Evolutionary conservation across 371 early-diverging fungal species (phyloP), one percentile per base, ranked within the genome.

Genomic region (Vavraia culicis): DNA sequence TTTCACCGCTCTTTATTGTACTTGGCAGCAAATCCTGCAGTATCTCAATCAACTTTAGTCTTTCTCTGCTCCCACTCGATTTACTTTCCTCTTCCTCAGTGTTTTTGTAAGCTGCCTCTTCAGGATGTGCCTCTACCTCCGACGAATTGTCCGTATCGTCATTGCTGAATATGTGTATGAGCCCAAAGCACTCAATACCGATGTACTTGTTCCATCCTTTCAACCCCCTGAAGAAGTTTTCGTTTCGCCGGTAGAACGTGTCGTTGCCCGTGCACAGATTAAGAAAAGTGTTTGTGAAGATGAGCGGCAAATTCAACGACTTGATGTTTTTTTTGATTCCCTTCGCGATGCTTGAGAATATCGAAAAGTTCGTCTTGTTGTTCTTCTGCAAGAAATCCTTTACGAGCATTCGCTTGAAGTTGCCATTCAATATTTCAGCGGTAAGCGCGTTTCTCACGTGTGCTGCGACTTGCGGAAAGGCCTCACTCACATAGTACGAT

Each of bases 141-240:
- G n/a, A n/a, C n/a, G n/a, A n/a, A n/a, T n/a, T n/a, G n/a, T 49
- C 46, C 55, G 44, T 46, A 7, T 49, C 51, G 42, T 58, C 52
- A 19, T 46, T 38, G 32, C 56, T 58, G 13, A 52, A 50, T 58
- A 80, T 82, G 72, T 98, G 96, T 52, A 98, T 90, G 15, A 93
- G 89, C 54, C 96, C 96, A 48, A 95, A 72, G n/a, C 83, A 82
- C 2, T 94, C 89, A 3, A 90, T 85, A 3, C 91, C 93, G 49
- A 83, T 81, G 69, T 94, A 98, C 71, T 88, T 91, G 35, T 85
- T 79, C 98, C 98, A 98, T 73, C 88, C 88, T 46, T 80, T 85
- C 18, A 90, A 85, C 52, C 88, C 77, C 13, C 82, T 77, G 41
- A 95, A 76, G 87, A 93, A 88, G 60, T 91, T 93, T 43, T 89